Percentiles rank a stretch among this genome's conserved stretches.
These are phyloP conservation scores for Ustilago tritici DNA, from an alignment of 1,284 basidiomycete genomes.

Conservation along the genomic window DNA sequence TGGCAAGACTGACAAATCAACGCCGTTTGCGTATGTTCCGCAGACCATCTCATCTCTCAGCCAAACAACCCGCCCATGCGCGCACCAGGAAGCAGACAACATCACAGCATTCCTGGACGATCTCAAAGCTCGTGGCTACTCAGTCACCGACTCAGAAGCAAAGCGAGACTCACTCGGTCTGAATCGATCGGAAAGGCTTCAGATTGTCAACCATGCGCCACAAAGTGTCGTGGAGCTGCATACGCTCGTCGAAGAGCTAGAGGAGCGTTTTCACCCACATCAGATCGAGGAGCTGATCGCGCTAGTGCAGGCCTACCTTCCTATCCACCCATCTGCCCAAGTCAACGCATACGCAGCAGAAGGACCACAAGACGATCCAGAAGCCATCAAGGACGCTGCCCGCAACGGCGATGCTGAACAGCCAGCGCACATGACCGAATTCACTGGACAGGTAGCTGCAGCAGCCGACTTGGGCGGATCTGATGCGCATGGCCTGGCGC, in stretches of 20 bases:
- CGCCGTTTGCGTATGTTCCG: neutral
- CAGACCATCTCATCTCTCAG: conserved; percentile 86
- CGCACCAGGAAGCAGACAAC: conserved; percentile 77
- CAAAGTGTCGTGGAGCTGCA: conserved; percentile 86
- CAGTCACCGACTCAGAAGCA: conserved; percentile 44
- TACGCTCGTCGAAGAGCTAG: conserved; percentile 89
- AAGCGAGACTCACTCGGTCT: conserved; percentile 74
- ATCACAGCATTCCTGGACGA: conserved; percentile 78
- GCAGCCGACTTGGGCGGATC: conserved; percentile 45
- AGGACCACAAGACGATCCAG: conserved; percentile 29
- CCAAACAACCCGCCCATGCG: conserved; percentile 78
- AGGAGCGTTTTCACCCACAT: conserved; percentile 77
- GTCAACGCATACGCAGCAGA: conserved; percentile 38
- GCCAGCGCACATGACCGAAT: conserved; percentile 27
- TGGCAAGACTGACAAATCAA: no score
- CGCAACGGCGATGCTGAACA: neutral
- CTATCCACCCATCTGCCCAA: conserved; percentile 15
- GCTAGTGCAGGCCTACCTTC: conserved; percentile 73
- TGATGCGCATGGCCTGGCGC: conserved; percentile 54
- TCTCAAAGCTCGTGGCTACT: conserved; percentile 70
- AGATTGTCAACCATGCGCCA: conserved; percentile 88
- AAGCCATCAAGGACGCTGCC: conserved; percentile 15
- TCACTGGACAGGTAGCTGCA: conserved; percentile 40
- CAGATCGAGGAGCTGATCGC: conserved; percentile 79
- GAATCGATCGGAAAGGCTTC: conserved; percentile 90